Evolutionary conservation across 306 rosid species (phyloP).

Genomic region (Casuarina cunninghamiana): DNA sequence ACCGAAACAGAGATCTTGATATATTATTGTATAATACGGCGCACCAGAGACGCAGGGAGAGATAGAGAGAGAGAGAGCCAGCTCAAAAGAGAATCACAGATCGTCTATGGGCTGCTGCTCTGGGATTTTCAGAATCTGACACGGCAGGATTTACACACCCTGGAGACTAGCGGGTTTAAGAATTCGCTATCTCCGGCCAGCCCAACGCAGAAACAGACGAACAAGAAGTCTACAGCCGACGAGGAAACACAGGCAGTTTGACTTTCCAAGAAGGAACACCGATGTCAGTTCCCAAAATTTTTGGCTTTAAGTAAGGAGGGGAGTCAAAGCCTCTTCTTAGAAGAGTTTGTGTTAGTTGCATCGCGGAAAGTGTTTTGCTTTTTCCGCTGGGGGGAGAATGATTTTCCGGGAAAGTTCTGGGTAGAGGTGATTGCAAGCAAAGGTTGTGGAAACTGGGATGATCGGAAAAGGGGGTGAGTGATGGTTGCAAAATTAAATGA

Average conservation of each 20-base stretch:
- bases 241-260: not conserved
- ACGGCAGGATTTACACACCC: not conserved
- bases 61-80: not conserved
- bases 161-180: not conserved
- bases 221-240: not conserved
- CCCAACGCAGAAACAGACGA: not conserved
- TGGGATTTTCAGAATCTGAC: conserved; percentile 2
- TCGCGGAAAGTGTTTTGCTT: conserved; percentile 7
- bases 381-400: not conserved
- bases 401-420: conserved; percentile 14
- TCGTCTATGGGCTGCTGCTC: not conserved
- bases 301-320: conserved; percentile 6
- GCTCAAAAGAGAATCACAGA: not conserved
- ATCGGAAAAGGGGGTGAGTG: not conserved
- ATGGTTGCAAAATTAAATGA: conserved; percentile 25
- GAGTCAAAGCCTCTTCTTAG: conserved; percentile 14
- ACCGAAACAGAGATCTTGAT: too few species aligned
- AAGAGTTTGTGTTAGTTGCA: not conserved
- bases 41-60: not conserved
- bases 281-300: not conserved
- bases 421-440: not conserved
- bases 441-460: conserved; percentile 6
- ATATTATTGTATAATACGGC: not conserved
- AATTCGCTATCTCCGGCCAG: not conserved
- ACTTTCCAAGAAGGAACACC: not conserved